phyloP scores from a whole-genome alignment of 2,329 filamentous ascomycete species.

The Scopulariopsis brevicaulis region DNA sequence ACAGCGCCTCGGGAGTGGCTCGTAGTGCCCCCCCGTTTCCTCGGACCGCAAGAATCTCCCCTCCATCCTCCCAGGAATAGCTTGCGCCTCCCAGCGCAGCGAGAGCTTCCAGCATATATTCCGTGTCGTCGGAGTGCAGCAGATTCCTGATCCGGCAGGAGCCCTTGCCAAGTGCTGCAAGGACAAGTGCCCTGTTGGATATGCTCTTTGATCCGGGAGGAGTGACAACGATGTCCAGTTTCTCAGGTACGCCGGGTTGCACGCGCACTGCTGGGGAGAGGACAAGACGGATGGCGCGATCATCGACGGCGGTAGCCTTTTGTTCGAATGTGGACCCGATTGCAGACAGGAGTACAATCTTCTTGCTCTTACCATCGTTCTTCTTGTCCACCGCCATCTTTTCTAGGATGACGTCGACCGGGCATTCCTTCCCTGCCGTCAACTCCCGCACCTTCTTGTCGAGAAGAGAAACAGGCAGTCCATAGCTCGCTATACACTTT shows the following conservation, averaged over 20 bases:
- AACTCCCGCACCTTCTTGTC: slow-evolving; percentile 75
- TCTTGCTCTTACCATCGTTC: slow-evolving; percentile 91
- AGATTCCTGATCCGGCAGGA: slow-evolving; percentile 84
- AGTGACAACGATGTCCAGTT: slow-evolving; percentile 61
- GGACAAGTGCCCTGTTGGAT: slow-evolving; percentile 87
- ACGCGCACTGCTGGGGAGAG: slow-evolving; percentile 72
- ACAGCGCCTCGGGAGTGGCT: slow-evolving; percentile 67
- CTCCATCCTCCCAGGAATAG: slow-evolving; percentile 89
- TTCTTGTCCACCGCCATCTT: slow-evolving; percentile 99
- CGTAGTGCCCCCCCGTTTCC: slow-evolving; percentile 80
- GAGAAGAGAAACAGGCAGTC: slow-evolving; percentile 71
- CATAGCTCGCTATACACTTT: slow-evolving; percentile 93
- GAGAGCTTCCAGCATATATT: slow-evolving; percentile 95
- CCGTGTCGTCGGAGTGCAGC: slow-evolving; percentile 91
- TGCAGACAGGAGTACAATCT: slow-evolving; percentile 81
- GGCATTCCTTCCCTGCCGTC: slow-evolving; percentile 78
- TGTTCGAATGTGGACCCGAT: slow-evolving; percentile 84
- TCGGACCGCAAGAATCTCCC: slow-evolving; percentile 79
- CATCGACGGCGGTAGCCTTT: slow-evolving; percentile 80
- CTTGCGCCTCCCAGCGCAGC: slow-evolving; percentile 72
- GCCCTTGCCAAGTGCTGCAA: slow-evolving; percentile 81
- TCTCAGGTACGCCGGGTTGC: slow-evolving; percentile 55
- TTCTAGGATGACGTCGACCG: slow-evolving; percentile 71
- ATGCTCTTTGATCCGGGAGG: slow-evolving; percentile 97
- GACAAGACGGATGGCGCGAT: slow-evolving; percentile 70